Evolutionary conservation across 306 rosid species (phyloP).

Genomic region (Cicer cuneatum): DNA sequence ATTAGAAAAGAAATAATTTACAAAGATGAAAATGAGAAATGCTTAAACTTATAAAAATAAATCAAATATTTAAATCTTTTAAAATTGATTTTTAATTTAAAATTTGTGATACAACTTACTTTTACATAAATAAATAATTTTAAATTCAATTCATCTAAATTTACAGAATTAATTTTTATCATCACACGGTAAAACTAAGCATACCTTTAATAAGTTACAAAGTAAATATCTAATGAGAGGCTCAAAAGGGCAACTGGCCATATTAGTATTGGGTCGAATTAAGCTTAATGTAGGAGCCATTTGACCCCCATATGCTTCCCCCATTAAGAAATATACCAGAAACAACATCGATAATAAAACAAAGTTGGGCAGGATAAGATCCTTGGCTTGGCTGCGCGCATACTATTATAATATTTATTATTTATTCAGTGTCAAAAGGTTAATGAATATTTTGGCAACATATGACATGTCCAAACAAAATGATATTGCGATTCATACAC

Average conservation of each 20-base stretch:
- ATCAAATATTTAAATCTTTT: too few relatives aligned
- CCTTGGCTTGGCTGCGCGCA: constrained; percentile 40
- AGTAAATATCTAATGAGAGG: neutral
- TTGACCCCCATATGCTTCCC: constrained; percentile 47
- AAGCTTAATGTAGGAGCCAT: constrained; percentile 29
- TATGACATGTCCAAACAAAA: constrained; percentile 45
- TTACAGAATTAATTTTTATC: too few relatives aligned
- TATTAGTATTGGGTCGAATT: neutral
- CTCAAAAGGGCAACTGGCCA: constrained; percentile 2
- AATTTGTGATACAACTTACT: too few relatives aligned
- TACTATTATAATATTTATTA: constrained; percentile 22
- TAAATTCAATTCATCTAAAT: too few relatives aligned
- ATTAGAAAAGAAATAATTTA: too few relatives aligned
- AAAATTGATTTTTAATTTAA: too few relatives aligned
- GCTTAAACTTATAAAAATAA: too few relatives aligned
- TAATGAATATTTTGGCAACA: constrained; percentile 44
- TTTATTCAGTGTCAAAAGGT: constrained; percentile 35
- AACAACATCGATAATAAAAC: constrained; percentile 39
- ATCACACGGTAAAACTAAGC: too few relatives aligned
- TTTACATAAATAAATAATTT: too few relatives aligned
- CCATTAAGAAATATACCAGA: constrained; percentile 50
- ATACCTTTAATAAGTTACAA: too few relatives aligned
- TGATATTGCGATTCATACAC: constrained; percentile 48
- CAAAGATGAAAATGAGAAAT: too few relatives aligned
- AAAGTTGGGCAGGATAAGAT: constrained; percentile 49